Base-by-base conservation (phyloP, 2,329 filamentous ascomycete genomes). In the Didymella sp. region DNA sequence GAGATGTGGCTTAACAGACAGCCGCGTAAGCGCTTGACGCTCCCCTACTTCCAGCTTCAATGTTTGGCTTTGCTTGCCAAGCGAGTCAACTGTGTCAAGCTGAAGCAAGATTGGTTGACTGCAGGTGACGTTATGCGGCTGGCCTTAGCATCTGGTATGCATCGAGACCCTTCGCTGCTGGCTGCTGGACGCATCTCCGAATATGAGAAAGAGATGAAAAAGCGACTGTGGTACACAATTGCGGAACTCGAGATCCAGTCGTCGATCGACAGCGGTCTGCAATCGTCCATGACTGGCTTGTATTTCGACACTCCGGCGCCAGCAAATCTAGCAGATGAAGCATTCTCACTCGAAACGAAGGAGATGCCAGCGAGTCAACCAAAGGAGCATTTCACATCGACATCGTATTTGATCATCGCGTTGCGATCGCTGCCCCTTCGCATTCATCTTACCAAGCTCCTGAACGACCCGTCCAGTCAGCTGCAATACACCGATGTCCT, bases 191-290 rank as follows among this genome's bases (percentile, higher is more conserved):
- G 58, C 7, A 68, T 73, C 5, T 66, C 70, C 3, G 68, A 75
- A 2, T 81, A 81, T 27, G 80, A 84, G 37, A 79, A 80, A 50
- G 80, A 84, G 56, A 81, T 84, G 79, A 79, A 84, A 48, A 78
- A 82, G 49, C 78, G 84, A 40, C 72, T 87, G 2, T 87, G 85
- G 85, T 78, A 77, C 2, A 85, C 84, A 1, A 82, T 85, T 9
- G 71, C 83, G 9, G 84, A 87, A 61, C 70, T 86, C 24, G 84
- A 87, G 52, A 68, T 85, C 2, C 83, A 86, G 61, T 78, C 82
- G 0, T 82, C 82, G 1, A 72, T 86, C 13, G 83, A 86, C 58
- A 77, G 78, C 12, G 85, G 85, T 0, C 81, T 86, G 73, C 79
- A 81, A 2, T 77, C 79, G 5, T 72, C 75, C 1, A 68, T 77